A percentile compares a stretch with the other conserved stretches of the same genome.
phyloP scores from a whole-genome alignment of 495 filamentous ascomycete genomes.

The Aspergillus ellipticus region DNA sequence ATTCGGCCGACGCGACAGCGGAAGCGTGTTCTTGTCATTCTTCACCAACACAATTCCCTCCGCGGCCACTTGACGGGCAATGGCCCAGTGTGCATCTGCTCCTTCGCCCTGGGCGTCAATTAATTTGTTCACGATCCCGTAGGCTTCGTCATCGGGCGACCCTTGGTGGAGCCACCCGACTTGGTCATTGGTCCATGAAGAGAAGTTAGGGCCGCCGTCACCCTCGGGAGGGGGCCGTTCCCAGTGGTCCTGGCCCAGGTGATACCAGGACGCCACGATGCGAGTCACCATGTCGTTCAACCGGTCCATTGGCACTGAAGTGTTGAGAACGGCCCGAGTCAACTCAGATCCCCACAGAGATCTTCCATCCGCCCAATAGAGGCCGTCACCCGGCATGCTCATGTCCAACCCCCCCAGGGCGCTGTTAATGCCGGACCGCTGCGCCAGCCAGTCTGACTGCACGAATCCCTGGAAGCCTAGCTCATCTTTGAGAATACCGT shows the following conservation, averaged over 20 bases:
- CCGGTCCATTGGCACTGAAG: slow-evolving; percentile 74
- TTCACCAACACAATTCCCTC: slow-evolving; percentile 87
- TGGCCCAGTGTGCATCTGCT: slow-evolving; percentile 59
- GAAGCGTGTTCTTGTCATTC: slow-evolving; percentile 61
- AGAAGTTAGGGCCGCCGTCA: slow-evolving; percentile 81
- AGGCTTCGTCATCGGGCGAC: slow-evolving; percentile 50
- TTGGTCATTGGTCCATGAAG: slow-evolving; percentile 76
- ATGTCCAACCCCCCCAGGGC: slow-evolving; percentile 86
- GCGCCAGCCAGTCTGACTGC: slow-evolving; percentile 90
- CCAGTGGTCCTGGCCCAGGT: slow-evolving; percentile 76
- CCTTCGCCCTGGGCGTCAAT: slow-evolving; percentile 63
- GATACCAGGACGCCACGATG: slow-evolving; percentile 90
- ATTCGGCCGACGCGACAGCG: slow-evolving; percentile 54
- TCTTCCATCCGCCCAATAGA: slow-evolving; percentile 69
- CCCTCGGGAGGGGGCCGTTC: slow-evolving; percentile 51
- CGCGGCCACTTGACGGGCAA: slow-evolving; percentile 70
- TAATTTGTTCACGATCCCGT: slow-evolving; percentile 70
- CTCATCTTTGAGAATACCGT: slow-evolving; percentile 92
- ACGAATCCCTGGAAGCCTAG: slow-evolving; percentile 94
- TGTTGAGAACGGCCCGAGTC: slow-evolving; percentile 74
- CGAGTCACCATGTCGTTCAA: slow-evolving; percentile 93
- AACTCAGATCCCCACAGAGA: slow-evolving; percentile 79
- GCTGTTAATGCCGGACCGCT: slow-evolving; percentile 73
- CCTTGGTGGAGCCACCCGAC: slow-evolving; percentile 63
- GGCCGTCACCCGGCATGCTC: slow-evolving; percentile 92